These are phyloP conservation scores for Gossypioides kirkii DNA, from an alignment of 345 rosid genomes.

Conservation along the genomic window DNA sequence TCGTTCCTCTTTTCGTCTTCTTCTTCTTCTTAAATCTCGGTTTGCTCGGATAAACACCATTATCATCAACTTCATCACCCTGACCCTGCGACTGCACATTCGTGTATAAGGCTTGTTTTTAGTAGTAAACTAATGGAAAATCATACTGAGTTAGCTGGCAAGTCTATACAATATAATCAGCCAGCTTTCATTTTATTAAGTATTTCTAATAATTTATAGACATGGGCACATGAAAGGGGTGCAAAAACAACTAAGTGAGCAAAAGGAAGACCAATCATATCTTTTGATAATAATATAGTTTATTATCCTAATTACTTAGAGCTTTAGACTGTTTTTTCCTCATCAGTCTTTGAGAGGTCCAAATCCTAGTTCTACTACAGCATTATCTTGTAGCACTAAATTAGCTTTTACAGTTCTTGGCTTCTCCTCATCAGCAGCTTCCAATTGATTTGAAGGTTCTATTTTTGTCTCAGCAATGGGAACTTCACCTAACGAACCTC, in stretches of 20 bases:
- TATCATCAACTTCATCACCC: background rate
- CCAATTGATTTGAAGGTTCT: constrained; percentile 23
- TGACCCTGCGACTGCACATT: background rate
- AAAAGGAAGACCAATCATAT: constrained; percentile 26
- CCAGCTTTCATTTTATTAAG: background rate
- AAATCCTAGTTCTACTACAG: constrained; percentile 15
- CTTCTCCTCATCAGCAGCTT: constrained; percentile 22
- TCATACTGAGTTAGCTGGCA: background rate
- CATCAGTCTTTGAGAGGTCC: constrained; percentile 16
- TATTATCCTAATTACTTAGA: constrained; percentile 24
- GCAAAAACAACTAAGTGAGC: background rate
- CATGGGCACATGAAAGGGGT: background rate
- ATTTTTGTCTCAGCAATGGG: constrained; percentile 15
- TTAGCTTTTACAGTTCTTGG: constrained; percentile 18
- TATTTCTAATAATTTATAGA: background rate
- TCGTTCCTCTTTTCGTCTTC: background rate
- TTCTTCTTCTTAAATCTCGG: background rate
- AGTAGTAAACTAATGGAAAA: background rate
- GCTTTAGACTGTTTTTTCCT: constrained; percentile 7
- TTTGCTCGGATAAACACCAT: background rate
- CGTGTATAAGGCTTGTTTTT: background rate
- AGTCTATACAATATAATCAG: background rate
- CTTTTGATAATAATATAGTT: constrained; percentile 11
- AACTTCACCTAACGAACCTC: background rate
- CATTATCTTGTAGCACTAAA: constrained; percentile 9